These are phyloP conservation scores for Podila horticola DNA, from an alignment of 192 early-diverging fungal genomes.

Conservation along the genomic window DNA sequence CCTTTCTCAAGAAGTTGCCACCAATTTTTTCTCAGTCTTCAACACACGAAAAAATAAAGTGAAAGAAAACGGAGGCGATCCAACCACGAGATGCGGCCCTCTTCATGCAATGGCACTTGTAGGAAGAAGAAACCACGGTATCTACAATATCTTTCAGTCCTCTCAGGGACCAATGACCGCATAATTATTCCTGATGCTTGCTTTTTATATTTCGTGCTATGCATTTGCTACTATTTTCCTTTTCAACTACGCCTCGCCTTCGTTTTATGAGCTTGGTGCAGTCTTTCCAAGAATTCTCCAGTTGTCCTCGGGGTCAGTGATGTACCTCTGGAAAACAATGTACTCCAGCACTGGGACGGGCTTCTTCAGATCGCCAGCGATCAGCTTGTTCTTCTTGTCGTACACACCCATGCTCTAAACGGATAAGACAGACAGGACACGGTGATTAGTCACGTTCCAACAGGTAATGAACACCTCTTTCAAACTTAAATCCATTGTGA, in stretches of 20 bases:
- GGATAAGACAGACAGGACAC: neutral
- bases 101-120: too few relatives aligned
- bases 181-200: too few relatives aligned
- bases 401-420: constrained; percentile 62
- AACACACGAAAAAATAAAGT: too few relatives aligned
- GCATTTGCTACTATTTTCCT: neutral
- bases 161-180: too few relatives aligned
- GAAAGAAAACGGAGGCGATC: too few relatives aligned
- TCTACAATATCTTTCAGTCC: too few relatives aligned
- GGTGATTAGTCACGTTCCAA: neutral
- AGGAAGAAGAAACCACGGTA: too few relatives aligned
- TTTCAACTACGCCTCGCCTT: neutral
- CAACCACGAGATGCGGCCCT: too few relatives aligned
- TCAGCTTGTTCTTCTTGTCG: constrained; percentile 57
- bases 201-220: neutral
- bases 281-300: constrained; percentile 78
- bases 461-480: neutral
- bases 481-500: neutral
- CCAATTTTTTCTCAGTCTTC: too few relatives aligned
- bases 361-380: constrained; percentile 62
- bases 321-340: constrained; percentile 72
- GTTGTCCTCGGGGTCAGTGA: constrained; percentile 65
- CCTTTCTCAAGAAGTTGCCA: too few relatives aligned
- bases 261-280: constrained; percentile 23
- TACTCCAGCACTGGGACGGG: constrained; percentile 71